Conservation (phyloP, 2,329 filamentous ascomycete genomes). For the Talaromyces islandicus region DNA sequence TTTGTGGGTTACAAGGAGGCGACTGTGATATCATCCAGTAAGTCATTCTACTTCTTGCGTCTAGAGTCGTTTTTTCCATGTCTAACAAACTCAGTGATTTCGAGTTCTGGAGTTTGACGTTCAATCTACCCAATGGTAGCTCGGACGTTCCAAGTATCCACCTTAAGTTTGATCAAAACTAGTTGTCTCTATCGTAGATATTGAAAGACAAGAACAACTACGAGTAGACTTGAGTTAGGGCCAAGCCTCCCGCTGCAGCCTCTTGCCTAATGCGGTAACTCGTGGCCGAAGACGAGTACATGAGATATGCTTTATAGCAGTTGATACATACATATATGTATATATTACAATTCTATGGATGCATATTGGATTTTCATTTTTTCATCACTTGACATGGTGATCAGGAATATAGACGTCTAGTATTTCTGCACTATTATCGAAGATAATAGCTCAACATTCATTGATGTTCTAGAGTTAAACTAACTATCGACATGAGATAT, state of each 20-base stretch:
- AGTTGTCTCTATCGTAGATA: background rate
- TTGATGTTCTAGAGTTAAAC: background rate
- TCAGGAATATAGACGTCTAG: too few relatives aligned
- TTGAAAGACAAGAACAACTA: background rate
- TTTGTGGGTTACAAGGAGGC: slow-evolving; percentile 7
- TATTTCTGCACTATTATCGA: background rate
- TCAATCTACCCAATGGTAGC: slow-evolving; percentile 5
- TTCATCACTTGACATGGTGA: too few relatives aligned
- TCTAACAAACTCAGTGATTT: slow-evolving; percentile 1
- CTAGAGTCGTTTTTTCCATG: background rate
- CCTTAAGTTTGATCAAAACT: slow-evolving; percentile 1
- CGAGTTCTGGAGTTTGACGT: slow-evolving; percentile 11
- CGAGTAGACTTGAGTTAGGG: background rate
- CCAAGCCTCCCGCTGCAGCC: background rate
- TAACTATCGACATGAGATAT: background rate
- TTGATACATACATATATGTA: background rate
- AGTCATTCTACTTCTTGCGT: background rate
- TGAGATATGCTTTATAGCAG: background rate
- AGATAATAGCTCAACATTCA: too few relatives aligned
- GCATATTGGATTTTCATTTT: background rate
- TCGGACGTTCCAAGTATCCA: slow-evolving; percentile 8
- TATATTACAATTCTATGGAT: background rate
- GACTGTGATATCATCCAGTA: slow-evolving; percentile 12
- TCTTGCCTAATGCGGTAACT: background rate
- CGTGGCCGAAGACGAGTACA: background rate